These are phyloP conservation scores for Trichoderma lentiforme DNA, from an alignment of 2,329 filamentous ascomycete genomes.

Conservation along the genomic window DNA sequence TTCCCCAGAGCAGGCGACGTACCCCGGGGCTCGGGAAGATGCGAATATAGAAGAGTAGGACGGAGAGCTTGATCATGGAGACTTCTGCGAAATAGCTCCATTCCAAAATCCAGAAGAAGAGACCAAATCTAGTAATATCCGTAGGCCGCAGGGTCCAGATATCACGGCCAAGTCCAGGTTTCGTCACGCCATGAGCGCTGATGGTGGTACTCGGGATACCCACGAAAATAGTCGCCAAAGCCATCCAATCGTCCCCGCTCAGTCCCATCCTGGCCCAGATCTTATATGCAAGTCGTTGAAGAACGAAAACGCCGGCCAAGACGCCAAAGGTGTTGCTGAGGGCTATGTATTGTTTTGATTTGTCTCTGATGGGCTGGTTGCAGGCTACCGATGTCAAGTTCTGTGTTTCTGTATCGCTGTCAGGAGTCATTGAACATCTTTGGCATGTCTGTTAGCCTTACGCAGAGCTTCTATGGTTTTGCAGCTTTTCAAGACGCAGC, in stretches of 20 bases:
- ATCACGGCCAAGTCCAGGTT: constrained; percentile 47
- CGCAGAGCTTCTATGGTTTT: constrained; percentile 32
- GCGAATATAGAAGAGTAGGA: constrained; percentile 54
- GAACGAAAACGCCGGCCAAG: constrained; percentile 39
- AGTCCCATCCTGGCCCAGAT: constrained; percentile 34
- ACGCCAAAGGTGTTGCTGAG: constrained; percentile 34
- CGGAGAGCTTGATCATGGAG: constrained; percentile 47
- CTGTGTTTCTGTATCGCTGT: constrained; percentile 23
- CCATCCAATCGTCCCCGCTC: constrained; percentile 38
- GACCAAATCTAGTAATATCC: constrained; percentile 42
- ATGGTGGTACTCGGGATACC: constrained; percentile 31
- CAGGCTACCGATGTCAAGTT: constrained; percentile 26
- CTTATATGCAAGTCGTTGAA: constrained; percentile 40
- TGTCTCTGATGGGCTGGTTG: constrained; percentile 28
- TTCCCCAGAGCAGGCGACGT: constrained; percentile 41
- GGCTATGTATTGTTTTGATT: constrained; percentile 32
- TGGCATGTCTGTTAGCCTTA: constrained; percentile 21
- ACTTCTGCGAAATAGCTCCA: constrained; percentile 46
- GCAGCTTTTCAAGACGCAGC: constrained; percentile 30
- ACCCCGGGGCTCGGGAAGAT: constrained; percentile 46
- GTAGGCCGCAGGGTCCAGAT: constrained; percentile 46
- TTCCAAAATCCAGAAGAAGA: constrained; percentile 43
- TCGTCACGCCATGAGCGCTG: constrained; percentile 30
- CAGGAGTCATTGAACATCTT: background rate
- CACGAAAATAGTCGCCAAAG: constrained; percentile 25